A percentile compares a stretch with the other conserved stretches of the same genome.
Conservation (phyloP, 345 rosid genomes). For the Eucalyptus tenuipes region DNA sequence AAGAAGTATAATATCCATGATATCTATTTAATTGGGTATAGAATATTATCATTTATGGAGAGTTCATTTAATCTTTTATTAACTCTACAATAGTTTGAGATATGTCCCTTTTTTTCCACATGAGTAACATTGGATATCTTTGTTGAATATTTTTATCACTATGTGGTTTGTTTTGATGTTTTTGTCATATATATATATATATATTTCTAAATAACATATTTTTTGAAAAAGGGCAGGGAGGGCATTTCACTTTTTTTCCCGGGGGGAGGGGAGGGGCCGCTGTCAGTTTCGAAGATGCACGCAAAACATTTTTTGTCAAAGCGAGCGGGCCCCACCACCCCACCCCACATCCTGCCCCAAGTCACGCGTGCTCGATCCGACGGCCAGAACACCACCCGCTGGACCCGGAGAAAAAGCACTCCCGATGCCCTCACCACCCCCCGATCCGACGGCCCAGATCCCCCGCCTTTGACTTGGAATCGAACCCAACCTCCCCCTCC, state of each 20-base stretch:
- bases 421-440: neutral
- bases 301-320: neutral
- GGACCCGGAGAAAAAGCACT: constrained; percentile 3
- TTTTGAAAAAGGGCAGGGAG: neutral
- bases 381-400: neutral
- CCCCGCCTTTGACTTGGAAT: neutral
- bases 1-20: too few species aligned
- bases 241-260: neutral
- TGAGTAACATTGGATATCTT: too few species aligned
- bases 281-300: neutral
- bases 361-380: neutral
- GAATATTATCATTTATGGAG: too few species aligned
- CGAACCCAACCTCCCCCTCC: neutral
- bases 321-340: neutral
- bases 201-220: neutral
- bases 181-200: too few species aligned
- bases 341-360: neutral
- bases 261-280: neutral
- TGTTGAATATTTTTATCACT: too few species aligned
- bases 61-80: too few species aligned
- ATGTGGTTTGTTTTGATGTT: too few species aligned
- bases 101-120: too few species aligned
- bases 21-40: too few species aligned
- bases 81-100: too few species aligned
- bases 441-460: neutral